Base-by-base conservation (phyloP, 2,329 filamentous ascomycete species). In the Clarireedia homoeocarpa region DNA sequence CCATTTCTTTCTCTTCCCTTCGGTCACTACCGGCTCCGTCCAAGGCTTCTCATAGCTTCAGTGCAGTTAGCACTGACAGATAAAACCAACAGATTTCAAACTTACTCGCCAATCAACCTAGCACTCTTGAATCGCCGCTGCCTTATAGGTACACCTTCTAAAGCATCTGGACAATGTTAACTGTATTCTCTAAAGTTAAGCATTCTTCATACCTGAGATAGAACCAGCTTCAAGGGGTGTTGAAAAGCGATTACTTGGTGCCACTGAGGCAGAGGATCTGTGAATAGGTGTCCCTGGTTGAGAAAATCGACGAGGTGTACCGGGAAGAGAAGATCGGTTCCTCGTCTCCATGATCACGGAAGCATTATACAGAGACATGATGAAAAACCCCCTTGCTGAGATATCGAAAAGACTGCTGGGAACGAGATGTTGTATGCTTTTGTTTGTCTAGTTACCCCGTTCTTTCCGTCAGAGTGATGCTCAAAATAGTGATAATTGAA, bases 31-130 rank as follows among this genome's bases (percentile, higher is more conserved):
- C 2, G 42, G 48, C 10, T 57, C 57, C 34, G 44, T 38, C 58
- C 59, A 61, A 20, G 59, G 59, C 6, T 61, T 59, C 30, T 60
- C 59, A 42, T 62, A 62, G 27, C 60, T 62, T 15, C 15, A 15
- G 14, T 5, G 1, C 5, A 20, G 36, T 57, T 20, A 51, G 50
- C 48, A 38, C 36, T 17, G 5, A 10, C 36, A 27, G 7, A 24
- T 9, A 9, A 9, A 23, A 27, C 7, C 17, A n/a, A 39, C 3
- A 42, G 7, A n/a, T 42, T 5, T 9, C 3, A 10, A 24, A 55
- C 55, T 52, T 55, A 58, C 47, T 57, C 57, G 42, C 58, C 59
- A 47, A 51, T 52, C 5, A 61, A 38, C 12, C 59, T 47, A n/a
- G 59, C 55, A 51, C 59, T 61, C 23, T 59, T 61, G 15, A 61